Evolutionary conservation across 306 rosid species (phyloP).

Genomic region (Malus sieversii): DNA sequence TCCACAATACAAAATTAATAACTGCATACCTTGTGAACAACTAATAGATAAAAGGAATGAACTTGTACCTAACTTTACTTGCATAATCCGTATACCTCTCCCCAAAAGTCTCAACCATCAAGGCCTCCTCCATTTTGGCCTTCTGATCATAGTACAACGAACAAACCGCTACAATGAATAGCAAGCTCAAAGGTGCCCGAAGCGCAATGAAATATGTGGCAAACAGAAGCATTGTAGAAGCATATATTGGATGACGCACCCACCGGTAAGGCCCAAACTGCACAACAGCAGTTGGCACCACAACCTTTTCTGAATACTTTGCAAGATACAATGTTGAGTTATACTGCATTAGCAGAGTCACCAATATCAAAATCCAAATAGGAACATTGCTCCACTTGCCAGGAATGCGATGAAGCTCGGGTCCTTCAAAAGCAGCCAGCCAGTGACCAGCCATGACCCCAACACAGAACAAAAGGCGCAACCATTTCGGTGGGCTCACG

Average conservation of each 20-base stretch:
- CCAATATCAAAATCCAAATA: constrained; percentile 55
- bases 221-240: constrained; percentile 71
- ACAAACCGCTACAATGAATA: constrained; percentile 58
- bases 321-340: constrained; percentile 81
- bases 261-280: constrained; percentile 92
- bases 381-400: constrained; percentile 73
- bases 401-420: constrained; percentile 64
- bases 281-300: constrained; percentile 80
- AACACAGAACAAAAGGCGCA: constrained; percentile 52
- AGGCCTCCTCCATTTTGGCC: constrained; percentile 75
- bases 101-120: constrained; percentile 87
- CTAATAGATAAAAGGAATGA: constrained; percentile 78
- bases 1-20: constrained; percentile 1
- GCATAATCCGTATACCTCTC: constrained; percentile 66
- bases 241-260: constrained; percentile 86
- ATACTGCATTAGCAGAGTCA: constrained; percentile 66
- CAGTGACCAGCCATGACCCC: constrained; percentile 75
- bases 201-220: constrained; percentile 64
- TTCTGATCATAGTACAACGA: constrained; percentile 72
- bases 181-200: constrained; percentile 66
- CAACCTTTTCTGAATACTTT: constrained; percentile 81
- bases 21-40: constrained; percentile 13
- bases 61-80: constrained; percentile 64
- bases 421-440: constrained; percentile 96
- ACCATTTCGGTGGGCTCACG: constrained; percentile 47